Evolutionary conservation across 495 filamentous ascomycete genomes (phyloP).

Genomic region (Letharia columbiana): DNA sequence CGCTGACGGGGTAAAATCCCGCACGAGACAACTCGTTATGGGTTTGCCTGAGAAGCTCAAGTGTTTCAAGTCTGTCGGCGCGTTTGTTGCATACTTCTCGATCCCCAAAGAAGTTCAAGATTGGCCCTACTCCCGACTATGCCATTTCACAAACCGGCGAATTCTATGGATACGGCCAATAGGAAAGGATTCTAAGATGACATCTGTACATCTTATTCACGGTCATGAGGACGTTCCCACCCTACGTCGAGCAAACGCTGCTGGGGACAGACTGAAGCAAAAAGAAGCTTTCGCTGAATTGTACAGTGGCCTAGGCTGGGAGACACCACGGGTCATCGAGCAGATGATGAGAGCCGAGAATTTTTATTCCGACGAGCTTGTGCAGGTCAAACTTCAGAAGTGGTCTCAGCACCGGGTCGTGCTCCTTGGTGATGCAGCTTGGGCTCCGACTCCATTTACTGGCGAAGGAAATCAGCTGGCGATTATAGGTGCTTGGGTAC

Average conservation of each 20-base stretch:
- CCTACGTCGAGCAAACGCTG: constrained; percentile 20
- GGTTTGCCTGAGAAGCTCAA: constrained; percentile 12
- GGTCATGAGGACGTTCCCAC: constrained; percentile 9
- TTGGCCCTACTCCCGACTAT: constrained; percentile 20
- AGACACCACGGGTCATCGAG: constrained; percentile 21
- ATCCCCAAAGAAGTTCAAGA: constrained; percentile 20
- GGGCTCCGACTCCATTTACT: constrained; percentile 21
- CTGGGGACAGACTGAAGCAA: constrained; percentile 19
- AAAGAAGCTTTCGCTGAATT: constrained; percentile 18
- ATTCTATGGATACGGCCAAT: constrained; percentile 19
- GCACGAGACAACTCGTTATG: constrained; percentile 19
- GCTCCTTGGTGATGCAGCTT: constrained; percentile 24
- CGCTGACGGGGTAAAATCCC: constrained; percentile 22
- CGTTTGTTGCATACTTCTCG: constrained; percentile 22
- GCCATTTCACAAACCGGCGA: constrained; percentile 19
- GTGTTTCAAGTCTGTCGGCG: constrained; percentile 20
- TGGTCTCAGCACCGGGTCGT: constrained; percentile 23
- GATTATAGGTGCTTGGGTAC: constrained; percentile 24
- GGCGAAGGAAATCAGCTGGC: constrained; percentile 24
- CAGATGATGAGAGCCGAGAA: constrained; percentile 21
- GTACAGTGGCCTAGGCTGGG: constrained; percentile 23
- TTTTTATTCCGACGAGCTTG: constrained; percentile 25
- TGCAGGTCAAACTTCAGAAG: constrained; percentile 22
- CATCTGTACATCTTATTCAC: constrained; percentile 22
- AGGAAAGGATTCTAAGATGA: constrained; percentile 13